These are phyloP conservation scores for Chenopodium berlandieri DNA, from an alignment of 148 eudicot species.

Conservation along the genomic window DNA sequence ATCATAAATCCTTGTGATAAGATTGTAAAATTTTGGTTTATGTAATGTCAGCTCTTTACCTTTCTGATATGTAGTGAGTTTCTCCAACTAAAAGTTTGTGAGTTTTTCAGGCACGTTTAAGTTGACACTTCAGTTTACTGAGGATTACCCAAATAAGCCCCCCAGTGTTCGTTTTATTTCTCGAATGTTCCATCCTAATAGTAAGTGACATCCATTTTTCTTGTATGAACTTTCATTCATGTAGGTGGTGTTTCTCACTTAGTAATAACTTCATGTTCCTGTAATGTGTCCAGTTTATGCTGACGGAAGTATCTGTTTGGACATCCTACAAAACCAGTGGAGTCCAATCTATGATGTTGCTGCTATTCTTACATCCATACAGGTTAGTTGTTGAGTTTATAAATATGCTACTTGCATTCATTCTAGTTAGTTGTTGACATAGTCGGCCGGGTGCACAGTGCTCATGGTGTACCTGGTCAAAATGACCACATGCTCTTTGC, in stretches of 20 bases:
- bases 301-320: conserved; percentile 69
- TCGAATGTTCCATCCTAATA: conserved; percentile 69
- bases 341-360: conserved; percentile 72
- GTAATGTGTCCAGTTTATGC: conserved; percentile 50
- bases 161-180: conserved; percentile 67
- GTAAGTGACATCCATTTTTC: conserved; percentile 34
- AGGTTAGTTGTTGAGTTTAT: conserved; percentile 32
- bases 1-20: background rate
- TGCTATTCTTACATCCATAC: conserved; percentile 65
- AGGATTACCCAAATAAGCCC: conserved; percentile 72
- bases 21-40: background rate
- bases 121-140: conserved; percentile 55
- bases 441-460: background rate
- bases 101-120: conserved; percentile 52
- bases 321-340: conserved; percentile 69
- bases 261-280: background rate
- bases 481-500: too few relatives aligned
- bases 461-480: too few relatives aligned
- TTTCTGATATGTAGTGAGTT: conserved; percentile 1
- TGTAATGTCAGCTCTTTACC: background rate
- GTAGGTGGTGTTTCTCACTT: background rate
- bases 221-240: background rate
- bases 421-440: conserved; percentile 38
- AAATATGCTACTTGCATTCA: conserved; percentile 40
- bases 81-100: conserved; percentile 6